phyloP scores from a whole-genome alignment of 108 stramenopile species.

The Skeletonema tropicum region DNA sequence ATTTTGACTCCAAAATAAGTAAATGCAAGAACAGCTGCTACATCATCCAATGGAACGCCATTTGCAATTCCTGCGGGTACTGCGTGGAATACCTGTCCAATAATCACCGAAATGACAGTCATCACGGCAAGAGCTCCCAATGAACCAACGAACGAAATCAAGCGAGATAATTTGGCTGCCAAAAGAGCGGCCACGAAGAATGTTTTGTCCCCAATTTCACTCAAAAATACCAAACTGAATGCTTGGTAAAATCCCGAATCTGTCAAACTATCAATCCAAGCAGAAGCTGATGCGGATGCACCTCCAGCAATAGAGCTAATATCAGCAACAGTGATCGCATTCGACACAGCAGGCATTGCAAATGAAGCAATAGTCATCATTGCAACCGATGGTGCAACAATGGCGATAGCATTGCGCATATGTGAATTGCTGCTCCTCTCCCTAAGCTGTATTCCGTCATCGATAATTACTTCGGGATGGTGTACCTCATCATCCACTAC shows the following conservation, averaged over 20 bases:
- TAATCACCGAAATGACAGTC: conserved; percentile 94
- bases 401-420: conserved; percentile 14
- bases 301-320: conserved; percentile 27
- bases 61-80: conserved; percentile 80
- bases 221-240: conserved; percentile 94
- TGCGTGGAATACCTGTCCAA: conserved; percentile 94
- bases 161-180: conserved; percentile 84
- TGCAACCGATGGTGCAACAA: conserved; percentile 21
- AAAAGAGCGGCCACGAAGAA: conserved; percentile 99
- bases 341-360: conserved; percentile 35
- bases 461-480: conserved; percentile 4
- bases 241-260: conserved; percentile 91
- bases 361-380: conserved; percentile 29
- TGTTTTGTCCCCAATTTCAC: conserved; percentile 99
- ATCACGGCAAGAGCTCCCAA: conserved; percentile 94
- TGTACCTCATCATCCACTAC: conserved; percentile 6
- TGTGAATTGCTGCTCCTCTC: conserved; percentile 11
- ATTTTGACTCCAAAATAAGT: conserved; percentile 97
- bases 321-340: conserved; percentile 48
- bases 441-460: conserved; percentile 3
- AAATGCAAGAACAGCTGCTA: conserved; percentile 92
- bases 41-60: conserved; percentile 91
- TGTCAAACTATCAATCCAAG: conserved; percentile 55
- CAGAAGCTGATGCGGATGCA: conserved; percentile 20
- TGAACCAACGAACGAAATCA: conserved; percentile 92